These are phyloP conservation scores for Urochloa ruziziensis DNA, from an alignment of 176 grass and related monocot species.

Conservation along the genomic window DNA sequence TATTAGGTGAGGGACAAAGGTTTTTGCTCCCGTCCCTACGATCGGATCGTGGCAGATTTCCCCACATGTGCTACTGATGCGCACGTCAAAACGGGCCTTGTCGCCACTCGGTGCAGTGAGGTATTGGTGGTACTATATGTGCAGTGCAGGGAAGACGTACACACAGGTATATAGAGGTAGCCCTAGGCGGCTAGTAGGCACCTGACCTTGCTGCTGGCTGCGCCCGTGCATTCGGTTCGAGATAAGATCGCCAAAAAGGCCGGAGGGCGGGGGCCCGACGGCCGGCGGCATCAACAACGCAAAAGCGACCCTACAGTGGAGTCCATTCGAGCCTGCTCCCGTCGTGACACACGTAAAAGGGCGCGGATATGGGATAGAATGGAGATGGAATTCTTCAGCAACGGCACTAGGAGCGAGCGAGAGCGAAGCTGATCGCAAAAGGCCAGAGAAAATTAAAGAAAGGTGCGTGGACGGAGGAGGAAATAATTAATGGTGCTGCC, in stretches of 20 bases:
- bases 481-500: background rate
- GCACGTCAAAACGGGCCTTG: background rate
- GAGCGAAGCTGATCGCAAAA: background rate
- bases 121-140: no score
- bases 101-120: background rate
- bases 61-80: background rate
- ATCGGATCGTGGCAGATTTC: background rate
- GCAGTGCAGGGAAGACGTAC: background rate
- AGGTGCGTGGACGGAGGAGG: background rate
- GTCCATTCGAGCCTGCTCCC: conserved; percentile 26
- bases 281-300: background rate
- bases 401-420: background rate
- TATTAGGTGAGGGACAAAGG: background rate
- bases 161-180: background rate
- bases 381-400: background rate
- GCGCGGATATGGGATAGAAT: background rate
- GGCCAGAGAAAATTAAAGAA: background rate
- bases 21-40: background rate
- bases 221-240: background rate
- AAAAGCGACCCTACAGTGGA: conserved; percentile 37
- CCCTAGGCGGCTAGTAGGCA: background rate
- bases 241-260: conserved; percentile 43
- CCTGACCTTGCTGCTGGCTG: background rate
- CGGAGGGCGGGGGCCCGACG: background rate
- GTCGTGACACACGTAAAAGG: conserved; percentile 43